These are phyloP conservation scores for Dendrobium huoshanense DNA, from an alignment of 106 monocot species.

Conservation along the genomic window DNA sequence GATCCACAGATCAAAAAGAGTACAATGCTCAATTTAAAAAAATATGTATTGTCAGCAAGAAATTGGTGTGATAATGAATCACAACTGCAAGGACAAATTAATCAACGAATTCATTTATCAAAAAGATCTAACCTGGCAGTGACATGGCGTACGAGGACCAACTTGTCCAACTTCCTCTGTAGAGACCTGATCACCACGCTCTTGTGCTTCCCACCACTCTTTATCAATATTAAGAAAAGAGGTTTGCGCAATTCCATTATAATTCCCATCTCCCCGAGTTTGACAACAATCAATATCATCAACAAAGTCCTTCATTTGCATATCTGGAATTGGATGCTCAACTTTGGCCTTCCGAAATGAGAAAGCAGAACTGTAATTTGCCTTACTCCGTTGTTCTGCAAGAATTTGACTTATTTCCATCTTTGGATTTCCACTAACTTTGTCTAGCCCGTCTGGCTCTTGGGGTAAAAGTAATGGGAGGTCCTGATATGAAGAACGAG, in stretches of 20 bases:
- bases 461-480: slow-evolving; percentile 84
- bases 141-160: slow-evolving; percentile 76
- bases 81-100: background rate
- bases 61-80: background rate
- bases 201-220: slow-evolving; percentile 92
- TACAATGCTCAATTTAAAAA: background rate
- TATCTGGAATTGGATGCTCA: slow-evolving; percentile 32
- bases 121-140: slow-evolving; percentile 73
- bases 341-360: slow-evolving; percentile 38
- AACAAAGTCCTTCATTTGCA: slow-evolving; percentile 82
- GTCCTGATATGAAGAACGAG: slow-evolving; percentile 60
- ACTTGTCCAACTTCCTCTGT: slow-evolving; percentile 82
- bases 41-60: background rate
- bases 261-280: slow-evolving; percentile 18
- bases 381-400: slow-evolving; percentile 35
- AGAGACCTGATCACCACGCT: slow-evolving; percentile 49
- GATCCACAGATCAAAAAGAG: background rate
- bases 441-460: slow-evolving; percentile 33
- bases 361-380: slow-evolving; percentile 21
- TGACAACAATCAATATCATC: slow-evolving; percentile 45
- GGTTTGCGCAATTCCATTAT: slow-evolving; percentile 19
- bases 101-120: background rate
- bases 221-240: slow-evolving; percentile 29
- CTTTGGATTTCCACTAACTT: slow-evolving; percentile 25
- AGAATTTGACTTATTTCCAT: slow-evolving; percentile 15